Percentiles rank a stretch among this genome's conserved stretches.
Evolutionary conservation across 257 asterid genomes (phyloP).

Genomic region (Solanum peruvianum): DNA sequence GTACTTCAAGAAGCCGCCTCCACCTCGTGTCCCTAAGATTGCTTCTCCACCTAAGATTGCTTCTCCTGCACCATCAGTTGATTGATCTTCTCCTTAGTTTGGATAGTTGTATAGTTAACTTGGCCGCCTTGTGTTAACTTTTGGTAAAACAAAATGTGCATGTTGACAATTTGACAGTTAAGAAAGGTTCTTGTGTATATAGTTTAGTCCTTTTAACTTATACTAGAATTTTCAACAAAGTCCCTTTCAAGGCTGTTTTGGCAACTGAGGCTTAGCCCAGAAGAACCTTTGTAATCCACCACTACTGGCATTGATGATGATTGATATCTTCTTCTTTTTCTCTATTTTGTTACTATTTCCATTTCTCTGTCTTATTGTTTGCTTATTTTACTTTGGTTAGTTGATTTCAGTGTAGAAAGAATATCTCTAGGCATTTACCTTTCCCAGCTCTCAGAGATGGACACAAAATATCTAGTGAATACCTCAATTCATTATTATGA

Average conservation of each 20-base stretch:
- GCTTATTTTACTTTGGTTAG: neutral
- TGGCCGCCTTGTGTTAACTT: neutral
- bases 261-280: neutral
- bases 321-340: neutral
- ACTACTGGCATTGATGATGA: neutral
- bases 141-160: neutral
- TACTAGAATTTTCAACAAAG: neutral
- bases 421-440: neutral
- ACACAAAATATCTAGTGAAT: neutral
- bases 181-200: neutral
- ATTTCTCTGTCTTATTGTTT: neutral
- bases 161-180: neutral
- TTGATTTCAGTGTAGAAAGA: neutral
- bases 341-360: neutral
- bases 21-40: conserved; percentile 12
- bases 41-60: neutral
- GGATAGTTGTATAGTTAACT: neutral
- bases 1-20: conserved; percentile 57
- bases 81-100: neutral
- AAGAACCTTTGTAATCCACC: neutral
- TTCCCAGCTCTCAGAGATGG: neutral
- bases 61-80: neutral
- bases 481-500: neutral
- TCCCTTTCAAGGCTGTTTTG: neutral
- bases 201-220: neutral